Evolutionary conservation across 805 yeast genomes (phyloP), one percentile per base, ranked within the genome.

Genomic region (Metschnikowia continentalis): DNA sequence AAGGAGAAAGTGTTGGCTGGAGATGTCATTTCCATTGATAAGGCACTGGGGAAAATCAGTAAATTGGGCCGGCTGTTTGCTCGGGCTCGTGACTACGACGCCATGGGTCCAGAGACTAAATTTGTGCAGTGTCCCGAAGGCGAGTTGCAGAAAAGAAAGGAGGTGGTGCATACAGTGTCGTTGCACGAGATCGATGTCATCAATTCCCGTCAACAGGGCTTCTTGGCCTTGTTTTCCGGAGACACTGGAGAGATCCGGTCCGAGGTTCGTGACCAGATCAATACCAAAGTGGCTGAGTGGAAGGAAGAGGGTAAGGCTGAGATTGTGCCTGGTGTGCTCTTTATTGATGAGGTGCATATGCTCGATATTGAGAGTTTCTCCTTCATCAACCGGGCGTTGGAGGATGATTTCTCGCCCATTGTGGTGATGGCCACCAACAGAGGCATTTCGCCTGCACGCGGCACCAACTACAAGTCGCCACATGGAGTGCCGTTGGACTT

Each of bases 61-160:
- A 90, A 92, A 69, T 81, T 94, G 57, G 99, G 99, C 54, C 84
- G 97, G 70, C 91, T 97, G 0, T 95, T 90, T 70, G 85, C 98
- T 5, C 82, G 97, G 61, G 95, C 97, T 5, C 81, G 99, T 61
- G 99, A 94, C 70, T 94, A 94, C 69, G 99, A 94, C 72, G 97
- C 98, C 42, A 90, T 90, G 96, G 96, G 96, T 19, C 96, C 97
- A 48, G 98, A 95, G 57, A 91, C 97, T 46, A 91, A 90, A 70
- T 94, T 94, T 68, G 96, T 94, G 52, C 97, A 94, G 71, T 87
- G 96, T 67, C 99, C 99, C 37, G 97, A 94, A 68, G 99, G 99
- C 51, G 99, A 94, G 75, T 81, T 94, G 64, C 99, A 94, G 74
- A 88, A 89, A 66, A 84, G 97, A 63, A 90, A 89, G 66, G 95